Conservation (phyloP, 768 basidiomycete genomes). For the Hygrophoropsis aurantiaca region DNA sequence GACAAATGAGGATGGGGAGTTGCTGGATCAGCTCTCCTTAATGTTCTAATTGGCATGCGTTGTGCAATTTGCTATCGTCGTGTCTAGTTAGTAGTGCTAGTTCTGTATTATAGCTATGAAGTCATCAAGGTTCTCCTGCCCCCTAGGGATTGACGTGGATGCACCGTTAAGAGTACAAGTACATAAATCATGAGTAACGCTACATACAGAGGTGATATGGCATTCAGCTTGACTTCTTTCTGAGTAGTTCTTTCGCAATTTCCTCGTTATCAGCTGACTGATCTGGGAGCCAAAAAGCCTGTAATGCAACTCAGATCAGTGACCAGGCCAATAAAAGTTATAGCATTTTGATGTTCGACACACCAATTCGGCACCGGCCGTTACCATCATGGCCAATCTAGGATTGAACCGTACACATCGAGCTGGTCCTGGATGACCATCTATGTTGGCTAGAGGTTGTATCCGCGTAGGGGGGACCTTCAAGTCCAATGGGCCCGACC, state of each 20-base stretch:
- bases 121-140: too few relatives aligned
- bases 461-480: conserved; percentile 51
- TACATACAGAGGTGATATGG: too few relatives aligned
- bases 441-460: conserved; percentile 52
- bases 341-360: conserved; percentile 19
- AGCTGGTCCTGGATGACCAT: conserved; percentile 81
- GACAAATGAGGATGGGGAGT: too few relatives aligned
- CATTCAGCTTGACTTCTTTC: conserved; percentile 44
- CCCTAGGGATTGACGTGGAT: too few relatives aligned
- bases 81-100: too few relatives aligned
- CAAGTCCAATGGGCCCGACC: conserved; percentile 53
- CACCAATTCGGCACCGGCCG: conserved; percentile 83
- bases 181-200: too few relatives aligned
- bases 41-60: too few relatives aligned
- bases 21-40: too few relatives aligned
- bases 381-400: conserved; percentile 82
- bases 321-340: conserved; percentile 32
- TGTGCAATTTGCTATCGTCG: too few relatives aligned
- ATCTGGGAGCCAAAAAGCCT: conserved; percentile 73
- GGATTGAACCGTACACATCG: conserved; percentile 92
- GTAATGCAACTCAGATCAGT: too few relatives aligned
- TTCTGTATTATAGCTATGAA: too few relatives aligned
- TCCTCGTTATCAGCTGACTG: conserved; percentile 67
- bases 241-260: conserved; percentile 66
- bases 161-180: too few relatives aligned